Evolutionary conservation across 495 filamentous ascomycete species (phyloP).

Genomic region (Penicillium paradoxum): DNA sequence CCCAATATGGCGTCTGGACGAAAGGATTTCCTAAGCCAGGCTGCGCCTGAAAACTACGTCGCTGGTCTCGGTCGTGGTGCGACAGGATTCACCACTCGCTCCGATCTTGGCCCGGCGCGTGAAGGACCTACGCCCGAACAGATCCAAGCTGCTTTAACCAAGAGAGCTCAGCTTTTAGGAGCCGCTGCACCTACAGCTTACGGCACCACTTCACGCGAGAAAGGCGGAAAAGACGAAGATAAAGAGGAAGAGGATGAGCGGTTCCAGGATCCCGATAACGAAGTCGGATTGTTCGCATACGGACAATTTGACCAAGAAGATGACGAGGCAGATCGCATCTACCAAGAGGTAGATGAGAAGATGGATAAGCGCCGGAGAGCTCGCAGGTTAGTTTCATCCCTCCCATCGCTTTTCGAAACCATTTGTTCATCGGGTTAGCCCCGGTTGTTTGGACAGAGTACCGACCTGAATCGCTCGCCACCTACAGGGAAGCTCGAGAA

Average conservation of each 20-base stretch:
- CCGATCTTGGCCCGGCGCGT: slow-evolving; percentile 91
- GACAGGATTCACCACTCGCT: slow-evolving; percentile 95
- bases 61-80: slow-evolving; percentile 96
- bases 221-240: slow-evolving; percentile 51
- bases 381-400: slow-evolving; percentile 73
- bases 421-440: slow-evolving; percentile 64
- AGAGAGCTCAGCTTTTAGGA: slow-evolving; percentile 81
- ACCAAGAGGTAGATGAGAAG: slow-evolving; percentile 89
- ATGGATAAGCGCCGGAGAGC: slow-evolving; percentile 84
- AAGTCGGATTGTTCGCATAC: slow-evolving; percentile 89
- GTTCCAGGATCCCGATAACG: slow-evolving; percentile 95
- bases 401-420: slow-evolving; percentile 32
- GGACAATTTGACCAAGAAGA: slow-evolving; percentile 94
- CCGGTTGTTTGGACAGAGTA: slow-evolving; percentile 71
- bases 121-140: slow-evolving; percentile 97
- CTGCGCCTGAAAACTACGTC: slow-evolving; percentile 96
- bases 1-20: slow-evolving; percentile 63
- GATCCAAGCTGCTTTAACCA: slow-evolving; percentile 94
- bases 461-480: slow-evolving; percentile 66
- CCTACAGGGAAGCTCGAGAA: slow-evolving; percentile 91
- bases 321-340: slow-evolving; percentile 94
- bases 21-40: slow-evolving; percentile 88
- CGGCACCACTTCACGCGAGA: slow-evolving; percentile 65
- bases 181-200: slow-evolving; percentile 76
- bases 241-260: slow-evolving; percentile 78